Conservation (phyloP, 441 rosid genomes). For the Bocquillonia castaneifolia region DNA sequence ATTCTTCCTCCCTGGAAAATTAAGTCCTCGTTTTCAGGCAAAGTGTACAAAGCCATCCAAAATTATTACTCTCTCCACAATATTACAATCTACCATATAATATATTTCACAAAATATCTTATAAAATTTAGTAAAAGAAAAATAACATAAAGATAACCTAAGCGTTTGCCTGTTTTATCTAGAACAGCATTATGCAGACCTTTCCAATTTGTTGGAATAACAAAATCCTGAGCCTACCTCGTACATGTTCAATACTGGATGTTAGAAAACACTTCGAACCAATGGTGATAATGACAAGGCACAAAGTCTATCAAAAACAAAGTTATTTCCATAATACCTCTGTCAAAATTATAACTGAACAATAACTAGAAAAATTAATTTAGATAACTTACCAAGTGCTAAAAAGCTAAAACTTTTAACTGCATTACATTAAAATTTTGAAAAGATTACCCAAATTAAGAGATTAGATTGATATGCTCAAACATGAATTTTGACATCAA, state of each 20-base stretch:
- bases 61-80: background rate
- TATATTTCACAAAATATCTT: background rate
- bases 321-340: no score
- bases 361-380: background rate
- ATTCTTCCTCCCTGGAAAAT: background rate
- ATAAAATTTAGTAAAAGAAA: background rate
- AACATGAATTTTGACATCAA: no score
- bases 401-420: background rate
- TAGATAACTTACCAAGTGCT: slow-evolving; percentile 5
- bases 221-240: no score
- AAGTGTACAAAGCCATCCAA: background rate
- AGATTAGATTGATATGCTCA: background rate
- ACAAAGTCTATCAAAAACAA: no score
- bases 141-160: background rate
- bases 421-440: background rate
- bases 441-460: background rate
- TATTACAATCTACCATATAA: background rate
- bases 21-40: background rate
- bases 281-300: no score
- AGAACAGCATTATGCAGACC: background rate
- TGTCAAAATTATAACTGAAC: background rate
- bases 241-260: no score
- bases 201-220: background rate
- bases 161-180: background rate
- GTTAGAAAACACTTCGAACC: no score